phyloP scores from a whole-genome alignment of 2,329 filamentous ascomycete genomes.

The Lasiodiplodia sp. region DNA sequence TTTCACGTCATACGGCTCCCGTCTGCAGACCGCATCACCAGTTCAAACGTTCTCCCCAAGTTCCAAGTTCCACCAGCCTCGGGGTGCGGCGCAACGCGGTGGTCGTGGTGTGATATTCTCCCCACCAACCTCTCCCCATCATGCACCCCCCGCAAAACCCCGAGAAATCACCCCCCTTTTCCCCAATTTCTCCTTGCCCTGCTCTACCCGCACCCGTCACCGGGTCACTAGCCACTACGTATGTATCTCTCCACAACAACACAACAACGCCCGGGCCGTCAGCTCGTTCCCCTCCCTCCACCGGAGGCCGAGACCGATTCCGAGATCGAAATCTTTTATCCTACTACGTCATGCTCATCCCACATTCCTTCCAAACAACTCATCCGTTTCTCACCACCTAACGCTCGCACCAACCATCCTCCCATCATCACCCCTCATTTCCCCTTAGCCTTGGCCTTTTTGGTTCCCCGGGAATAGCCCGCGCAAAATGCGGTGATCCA shows the following conservation, averaged over 20 bases:
- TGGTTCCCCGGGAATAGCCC: not conserved
- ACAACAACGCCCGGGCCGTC: not conserved
- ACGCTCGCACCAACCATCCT: not conserved
- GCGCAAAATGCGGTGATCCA: not conserved
- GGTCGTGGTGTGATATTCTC: not conserved
- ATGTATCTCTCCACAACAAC: not conserved
- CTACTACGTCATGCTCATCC: not conserved
- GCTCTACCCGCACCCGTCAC: not conserved
- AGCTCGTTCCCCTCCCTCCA: too few relatives aligned
- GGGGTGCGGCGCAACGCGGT: not conserved
- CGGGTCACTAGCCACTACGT: not conserved
- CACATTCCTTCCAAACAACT: not conserved
- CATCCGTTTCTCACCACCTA: not conserved
- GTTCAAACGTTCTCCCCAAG: not conserved
- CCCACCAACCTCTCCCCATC: not conserved
- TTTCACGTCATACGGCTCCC: not conserved
- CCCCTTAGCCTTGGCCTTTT: not conserved
- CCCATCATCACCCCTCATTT: slow-evolving; percentile 2
- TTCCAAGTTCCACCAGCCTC: not conserved
- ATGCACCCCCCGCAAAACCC: not conserved
- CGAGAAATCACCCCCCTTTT: not conserved
- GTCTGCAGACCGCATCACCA: not conserved
- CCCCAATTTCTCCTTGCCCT: not conserved
- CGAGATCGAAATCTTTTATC: not conserved
- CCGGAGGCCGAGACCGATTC: not conserved